Evolutionary conservation across 768 basidiomycete species (phyloP).

Genomic region (Phallus indusiatus): DNA sequence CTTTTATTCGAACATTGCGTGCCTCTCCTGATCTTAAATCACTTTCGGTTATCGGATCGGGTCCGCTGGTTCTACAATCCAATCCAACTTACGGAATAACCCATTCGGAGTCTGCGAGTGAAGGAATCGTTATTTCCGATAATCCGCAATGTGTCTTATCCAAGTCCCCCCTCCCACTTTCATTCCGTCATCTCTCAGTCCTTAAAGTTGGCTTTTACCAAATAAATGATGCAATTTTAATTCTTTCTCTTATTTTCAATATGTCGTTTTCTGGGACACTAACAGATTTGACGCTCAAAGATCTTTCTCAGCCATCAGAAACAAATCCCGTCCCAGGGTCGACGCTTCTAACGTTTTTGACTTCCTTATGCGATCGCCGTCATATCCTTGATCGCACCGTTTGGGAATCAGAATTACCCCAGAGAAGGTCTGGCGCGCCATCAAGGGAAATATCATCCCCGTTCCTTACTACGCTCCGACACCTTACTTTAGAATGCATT

Average conservation of each 20-base stretch:
- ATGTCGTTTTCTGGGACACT: not conserved
- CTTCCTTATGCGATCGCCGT: not conserved
- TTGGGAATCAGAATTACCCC: not conserved
- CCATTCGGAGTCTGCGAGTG: not conserved
- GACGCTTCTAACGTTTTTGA: not conserved
- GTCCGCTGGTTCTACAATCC: conserved; percentile 19
- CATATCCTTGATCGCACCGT: not conserved
- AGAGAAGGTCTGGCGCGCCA: not conserved
- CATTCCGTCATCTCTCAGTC: not conserved
- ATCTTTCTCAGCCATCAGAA: not conserved
- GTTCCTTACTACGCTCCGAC: not conserved
- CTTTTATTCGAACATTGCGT: conserved; percentile 35
- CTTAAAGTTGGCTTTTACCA: not conserved
- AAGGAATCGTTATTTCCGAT: not conserved
- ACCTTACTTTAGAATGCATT: not conserved
- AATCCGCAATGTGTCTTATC: not conserved
- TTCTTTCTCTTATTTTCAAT: not conserved
- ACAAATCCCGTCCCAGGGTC: not conserved
- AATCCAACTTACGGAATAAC: not conserved
- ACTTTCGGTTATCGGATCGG: conserved; percentile 42
- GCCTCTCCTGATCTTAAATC: conserved; percentile 30
- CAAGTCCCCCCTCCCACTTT: not conserved
- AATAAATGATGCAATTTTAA: not conserved
- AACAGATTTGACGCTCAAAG: not conserved
- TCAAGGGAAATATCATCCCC: not conserved